Evolutionary conservation across 164 flowering plant genomes (phyloP).

Genomic region (Annona squamosa): DNA sequence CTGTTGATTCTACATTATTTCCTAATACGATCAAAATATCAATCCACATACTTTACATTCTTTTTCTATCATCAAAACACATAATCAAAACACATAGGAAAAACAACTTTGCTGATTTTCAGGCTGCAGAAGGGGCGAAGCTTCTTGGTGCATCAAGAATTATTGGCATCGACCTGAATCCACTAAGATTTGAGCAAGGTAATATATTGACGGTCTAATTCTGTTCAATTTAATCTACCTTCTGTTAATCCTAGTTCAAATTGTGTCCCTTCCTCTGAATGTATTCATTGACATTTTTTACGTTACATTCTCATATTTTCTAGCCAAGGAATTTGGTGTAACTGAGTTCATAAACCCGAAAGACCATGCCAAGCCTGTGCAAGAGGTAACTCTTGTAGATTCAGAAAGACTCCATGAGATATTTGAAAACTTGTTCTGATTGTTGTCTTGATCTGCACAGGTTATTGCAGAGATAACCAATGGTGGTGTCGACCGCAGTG

Average conservation of each 20-base stretch:
- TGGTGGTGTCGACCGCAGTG: slow-evolving; percentile 22
- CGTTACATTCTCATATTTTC: neutral
- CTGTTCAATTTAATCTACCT: neutral
- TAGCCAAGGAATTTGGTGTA: slow-evolving; percentile 53
- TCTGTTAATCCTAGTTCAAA: neutral
- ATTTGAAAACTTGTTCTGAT: neutral
- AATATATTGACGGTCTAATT: neutral
- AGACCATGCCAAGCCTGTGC: slow-evolving; percentile 41
- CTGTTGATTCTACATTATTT: no score
- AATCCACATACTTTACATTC: no score
- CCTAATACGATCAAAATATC: no score
- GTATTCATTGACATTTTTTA: neutral
- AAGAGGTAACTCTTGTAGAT: slow-evolving; percentile 27
- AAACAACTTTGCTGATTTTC: neutral
- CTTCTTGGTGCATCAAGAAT: slow-evolving; percentile 33
- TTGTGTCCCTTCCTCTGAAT: neutral
- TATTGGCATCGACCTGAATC: slow-evolving; percentile 29
- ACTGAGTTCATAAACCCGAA: slow-evolving; percentile 51
- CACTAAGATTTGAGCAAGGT: slow-evolving; percentile 29
- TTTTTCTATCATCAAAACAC: no score
- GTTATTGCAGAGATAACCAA: neutral
- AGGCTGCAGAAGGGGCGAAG: slow-evolving; percentile 38
- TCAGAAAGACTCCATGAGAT: neutral
- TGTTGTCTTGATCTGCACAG: neutral
- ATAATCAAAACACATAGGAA: no score